Evolutionary conservation across 768 basidiomycete species (phyloP).

Genomic region (Phylloporus arenicola): DNA sequence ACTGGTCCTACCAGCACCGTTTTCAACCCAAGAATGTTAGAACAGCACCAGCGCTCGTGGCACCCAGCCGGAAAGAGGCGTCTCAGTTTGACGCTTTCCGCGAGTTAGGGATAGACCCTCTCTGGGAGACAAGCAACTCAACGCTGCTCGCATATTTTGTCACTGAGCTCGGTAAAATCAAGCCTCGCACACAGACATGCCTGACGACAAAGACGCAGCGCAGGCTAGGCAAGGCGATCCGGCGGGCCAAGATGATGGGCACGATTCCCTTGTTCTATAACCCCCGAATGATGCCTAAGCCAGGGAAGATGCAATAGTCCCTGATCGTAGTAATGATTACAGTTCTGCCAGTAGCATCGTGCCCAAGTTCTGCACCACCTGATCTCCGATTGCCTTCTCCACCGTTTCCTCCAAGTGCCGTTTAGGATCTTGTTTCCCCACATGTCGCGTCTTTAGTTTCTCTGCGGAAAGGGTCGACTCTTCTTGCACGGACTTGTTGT

Average conservation of each 20-base stretch:
- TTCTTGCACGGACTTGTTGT: constrained; percentile 98
- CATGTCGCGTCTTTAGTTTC: constrained; percentile 94
- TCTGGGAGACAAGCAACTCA: constrained; percentile 61
- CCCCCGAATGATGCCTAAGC: constrained; percentile 22
- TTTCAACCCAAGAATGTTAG: constrained; percentile 18
- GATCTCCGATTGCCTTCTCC: constrained; percentile 96
- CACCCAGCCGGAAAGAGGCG: constrained; percentile 52
- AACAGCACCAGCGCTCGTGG: constrained; percentile 40
- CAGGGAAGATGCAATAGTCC: constrained; percentile 8
- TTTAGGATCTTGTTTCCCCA: constrained; percentile 97
- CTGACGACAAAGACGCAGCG: constrained; percentile 79
- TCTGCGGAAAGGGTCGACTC: constrained; percentile 92
- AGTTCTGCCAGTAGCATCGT: constrained; percentile 94
- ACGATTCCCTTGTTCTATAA: constrained; percentile 53
- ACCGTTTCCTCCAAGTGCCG: constrained; percentile 96
- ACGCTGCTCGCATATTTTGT: constrained; percentile 52
- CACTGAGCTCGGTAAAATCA: constrained; percentile 78
- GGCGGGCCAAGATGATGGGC: constrained; percentile 89
- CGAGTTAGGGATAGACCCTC: constrained; percentile 67
- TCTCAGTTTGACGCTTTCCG: constrained; percentile 61
- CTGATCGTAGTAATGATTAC: constrained; percentile 31
- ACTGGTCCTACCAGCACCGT: constrained; percentile 39
- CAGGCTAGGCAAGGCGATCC: constrained; percentile 75
- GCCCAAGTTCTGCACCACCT: constrained; percentile 91
- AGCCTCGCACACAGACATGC: constrained; percentile 57